Conservation (phyloP, 257 asterid genomes). For the Asclepias syriaca region DNA sequence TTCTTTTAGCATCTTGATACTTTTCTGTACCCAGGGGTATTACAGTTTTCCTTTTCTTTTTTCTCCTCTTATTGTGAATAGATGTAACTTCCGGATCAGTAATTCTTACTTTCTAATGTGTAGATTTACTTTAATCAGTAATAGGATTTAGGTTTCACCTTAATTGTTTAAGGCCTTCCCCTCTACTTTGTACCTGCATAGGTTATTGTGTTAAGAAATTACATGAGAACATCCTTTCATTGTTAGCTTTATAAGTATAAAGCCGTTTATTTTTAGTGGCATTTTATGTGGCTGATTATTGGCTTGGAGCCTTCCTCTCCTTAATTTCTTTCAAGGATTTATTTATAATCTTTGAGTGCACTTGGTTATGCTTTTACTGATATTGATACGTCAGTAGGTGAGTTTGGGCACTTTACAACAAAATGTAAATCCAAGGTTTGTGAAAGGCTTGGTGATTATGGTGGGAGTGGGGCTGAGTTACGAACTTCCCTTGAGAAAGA, state of each 20-base stretch:
- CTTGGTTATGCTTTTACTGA: conserved; percentile 1
- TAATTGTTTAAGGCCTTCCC: not conserved
- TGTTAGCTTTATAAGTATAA: not conserved
- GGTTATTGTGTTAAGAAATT: not conserved
- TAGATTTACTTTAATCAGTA: not conserved
- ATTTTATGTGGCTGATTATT: not conserved
- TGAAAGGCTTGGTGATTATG: conserved; percentile 15
- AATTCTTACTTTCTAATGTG: not conserved
- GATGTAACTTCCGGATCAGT: not conserved
- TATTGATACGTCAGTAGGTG: conserved; percentile 24
- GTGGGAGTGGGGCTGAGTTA: conserved; percentile 19
- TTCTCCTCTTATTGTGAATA: not conserved
- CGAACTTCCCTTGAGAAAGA: conserved; percentile 20
- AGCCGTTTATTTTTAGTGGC: not conserved
- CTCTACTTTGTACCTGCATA: not conserved
- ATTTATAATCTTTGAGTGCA: not conserved
- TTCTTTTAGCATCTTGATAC: not conserved
- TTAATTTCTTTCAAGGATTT: not conserved
- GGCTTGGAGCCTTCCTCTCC: not conserved
- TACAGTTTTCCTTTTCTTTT: not conserved
- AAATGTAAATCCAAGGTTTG: conserved; percentile 14
- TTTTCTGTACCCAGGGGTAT: not conserved
- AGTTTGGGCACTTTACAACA: conserved; percentile 10
- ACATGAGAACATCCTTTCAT: not conserved
- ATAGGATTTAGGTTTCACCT: not conserved